Base-by-base conservation (phyloP, 176 grass and related monocot species). In the Phoenix roebelenii region DNA sequence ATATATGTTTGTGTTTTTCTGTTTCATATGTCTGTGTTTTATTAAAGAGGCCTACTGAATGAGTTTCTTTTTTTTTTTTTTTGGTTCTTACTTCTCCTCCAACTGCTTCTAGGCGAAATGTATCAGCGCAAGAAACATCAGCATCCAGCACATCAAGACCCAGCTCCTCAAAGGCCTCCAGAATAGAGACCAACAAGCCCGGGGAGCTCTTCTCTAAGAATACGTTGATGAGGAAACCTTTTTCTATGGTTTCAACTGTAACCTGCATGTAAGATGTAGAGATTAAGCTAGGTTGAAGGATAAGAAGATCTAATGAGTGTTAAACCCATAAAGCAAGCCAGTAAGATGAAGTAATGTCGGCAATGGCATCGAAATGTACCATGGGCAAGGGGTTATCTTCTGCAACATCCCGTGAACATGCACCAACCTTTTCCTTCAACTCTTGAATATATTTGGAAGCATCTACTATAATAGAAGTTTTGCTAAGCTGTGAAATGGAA, bases 371-470 rank as follows among this genome's bases (percentile, higher is more conserved):
- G 7, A 44, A 44, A 44, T 44, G 16, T 57, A 87, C 89, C 74
- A 73, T 23, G 15, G 84, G 80, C 1, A 58, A 77, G 48, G 69
- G 49, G 16, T 66, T 67, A 64, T 72, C 58, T 60, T 67, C 22
- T n/a, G 25, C 61, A 4, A 18, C 16, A 14, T 64, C 61, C 32
- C 77, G 68, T 2, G 61, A 50, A 7, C 68, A 70, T 18, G 52
- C 57, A 2, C 44, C 71, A 16, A 89, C 78, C 60, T 89, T 95
- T 61, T 95, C 65, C 74, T 81, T 86, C 76, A 95, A 65, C 50
- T 84, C 80, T 79, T 80, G 67, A 25, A 95, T 95, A 56, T 95
- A 89, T 18, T 75, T 69, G 4, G 90, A 69, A 23, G 90, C 90
- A 50, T 95, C 82, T 26, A 84, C 26, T 25, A 95, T 72, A 55